Conservation (phyloP, 768 basidiomycete species). For the Mycena vitilis region DNA sequence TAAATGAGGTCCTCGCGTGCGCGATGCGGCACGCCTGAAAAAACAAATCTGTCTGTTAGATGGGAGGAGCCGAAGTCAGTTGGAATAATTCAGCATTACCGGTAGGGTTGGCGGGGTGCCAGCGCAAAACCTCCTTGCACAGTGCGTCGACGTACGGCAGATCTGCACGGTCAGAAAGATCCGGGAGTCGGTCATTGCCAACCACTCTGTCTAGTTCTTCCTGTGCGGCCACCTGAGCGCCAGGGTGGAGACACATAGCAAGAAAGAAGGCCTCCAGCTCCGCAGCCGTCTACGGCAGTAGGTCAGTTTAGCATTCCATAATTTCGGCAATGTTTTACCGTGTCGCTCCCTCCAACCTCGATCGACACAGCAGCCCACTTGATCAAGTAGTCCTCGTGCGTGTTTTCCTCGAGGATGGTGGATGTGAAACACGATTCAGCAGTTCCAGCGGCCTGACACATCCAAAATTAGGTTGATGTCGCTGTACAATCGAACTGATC, state of each 20-base stretch:
- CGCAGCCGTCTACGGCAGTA: neutral
- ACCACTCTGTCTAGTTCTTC: slow-evolving; percentile 49
- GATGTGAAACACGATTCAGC: slow-evolving; percentile 18
- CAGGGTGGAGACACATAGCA: slow-evolving; percentile 44
- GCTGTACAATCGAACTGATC: no score
- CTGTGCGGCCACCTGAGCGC: slow-evolving; percentile 47
- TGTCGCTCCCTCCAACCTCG: slow-evolving; percentile 21
- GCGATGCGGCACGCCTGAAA: slow-evolving; percentile 19
- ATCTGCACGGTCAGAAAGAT: slow-evolving; percentile 27
- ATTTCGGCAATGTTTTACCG: neutral
- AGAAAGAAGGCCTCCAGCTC: slow-evolving; percentile 18
- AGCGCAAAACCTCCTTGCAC: slow-evolving; percentile 38
- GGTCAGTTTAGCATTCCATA: no score
- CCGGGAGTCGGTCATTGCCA: slow-evolving; percentile 42
- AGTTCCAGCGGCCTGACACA: neutral
- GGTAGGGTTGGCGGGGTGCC: slow-evolving; percentile 27
- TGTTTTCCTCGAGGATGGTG: slow-evolving; percentile 14
- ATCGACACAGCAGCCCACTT: slow-evolving; percentile 21
- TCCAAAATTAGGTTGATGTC: neutral
- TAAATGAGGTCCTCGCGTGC: slow-evolving; percentile 20
- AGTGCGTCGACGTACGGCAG: slow-evolving; percentile 38
- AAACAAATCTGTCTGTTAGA: neutral
- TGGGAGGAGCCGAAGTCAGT: no score
- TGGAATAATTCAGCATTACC: slow-evolving; percentile 36
- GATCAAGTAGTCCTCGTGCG: slow-evolving; percentile 15